Percentiles rank a stretch among this genome's conserved stretches.
phyloP scores from a whole-genome alignment of 345 rosid species.

The Geranium brycei region DNA sequence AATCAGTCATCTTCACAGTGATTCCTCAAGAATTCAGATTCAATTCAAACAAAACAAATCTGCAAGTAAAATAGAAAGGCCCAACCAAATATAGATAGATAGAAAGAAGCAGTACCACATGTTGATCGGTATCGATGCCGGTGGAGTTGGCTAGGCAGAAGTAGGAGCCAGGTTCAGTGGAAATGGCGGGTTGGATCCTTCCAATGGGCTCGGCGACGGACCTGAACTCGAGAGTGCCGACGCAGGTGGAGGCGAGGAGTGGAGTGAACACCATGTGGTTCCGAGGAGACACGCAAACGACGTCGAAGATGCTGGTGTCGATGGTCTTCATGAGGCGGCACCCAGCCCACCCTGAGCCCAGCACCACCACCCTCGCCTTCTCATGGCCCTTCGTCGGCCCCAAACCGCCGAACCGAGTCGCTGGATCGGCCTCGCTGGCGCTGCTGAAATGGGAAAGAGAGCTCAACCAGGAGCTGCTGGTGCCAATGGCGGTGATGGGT shows the following conservation, averaged over 20 bases:
- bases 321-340: conserved; percentile 73
- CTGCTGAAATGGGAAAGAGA: conserved; percentile 29
- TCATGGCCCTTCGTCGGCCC: conserved; percentile 45
- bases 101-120: conserved; percentile 31
- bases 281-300: conserved; percentile 76
- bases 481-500: not conserved
- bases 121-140: conserved; percentile 42
- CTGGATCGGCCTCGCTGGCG: not conserved
- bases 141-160: conserved; percentile 67
- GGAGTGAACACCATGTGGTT: conserved; percentile 95
- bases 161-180: conserved; percentile 54
- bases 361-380: conserved; percentile 76
- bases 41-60: not conserved
- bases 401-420: conserved; percentile 21
- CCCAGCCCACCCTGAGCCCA: conserved; percentile 96
- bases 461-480: conserved; percentile 9
- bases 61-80: not conserved
- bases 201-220: conserved; percentile 81
- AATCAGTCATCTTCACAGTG: not conserved
- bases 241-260: conserved; percentile 87
- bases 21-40: not conserved
- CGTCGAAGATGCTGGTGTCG: conserved; percentile 57
- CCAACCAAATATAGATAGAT: too few species aligned
- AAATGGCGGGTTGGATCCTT: conserved; percentile 81
- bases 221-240: conserved; percentile 88